Base-by-base conservation (phyloP, 2,329 filamentous ascomycete genomes). In the Metarhizium anisopliae region DNA sequence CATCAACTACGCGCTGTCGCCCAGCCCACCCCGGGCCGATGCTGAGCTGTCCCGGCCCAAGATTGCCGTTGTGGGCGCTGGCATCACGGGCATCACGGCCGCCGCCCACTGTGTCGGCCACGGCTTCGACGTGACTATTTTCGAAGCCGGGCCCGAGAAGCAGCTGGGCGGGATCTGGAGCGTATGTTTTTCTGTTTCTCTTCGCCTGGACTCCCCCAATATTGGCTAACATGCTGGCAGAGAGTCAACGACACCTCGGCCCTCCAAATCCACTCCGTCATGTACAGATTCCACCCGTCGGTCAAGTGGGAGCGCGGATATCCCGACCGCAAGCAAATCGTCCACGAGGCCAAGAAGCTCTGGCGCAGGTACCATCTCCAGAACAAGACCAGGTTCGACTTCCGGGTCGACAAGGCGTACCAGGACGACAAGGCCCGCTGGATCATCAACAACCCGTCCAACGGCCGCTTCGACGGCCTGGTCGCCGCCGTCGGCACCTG, bases 271-370 rank as follows among this genome's bases (percentile, higher is more conserved):
- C 89, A 95, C 68, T 89, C 85, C 20, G 69, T 92, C 56, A 94
- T 94, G 89, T 95, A 93, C 69, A 82, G 90, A 25, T 95, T 95
- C 67, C 88, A 93, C 61, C 90, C 90, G 0, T 87, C 86, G 0
- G 82, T 95, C 1, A 77, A 81, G 58, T 95, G 88, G 84, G 75
- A 81, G 38, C 74, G 77, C 35, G 88, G 88, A n/a, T 95, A 95
- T 64, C 90, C 90, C 0, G 79, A 85, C 58, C 84, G 88, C 52
- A 74, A 86, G 60, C 83, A 92, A 68, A 94, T 95, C 58, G 76
- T 92, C 47, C 77, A 78, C 29, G 85, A 92, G 66, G 84, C 94
- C 11, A 78, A 77, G 18, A 71, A 84, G 58, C 73, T 95, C 0
- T 95, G 89, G 89, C 78, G 89, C 61, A 77, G 78, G 3, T 95